Evolutionary conservation across 2,329 filamentous ascomycete genomes (phyloP).

Genomic region (Penicillium sp.): DNA sequence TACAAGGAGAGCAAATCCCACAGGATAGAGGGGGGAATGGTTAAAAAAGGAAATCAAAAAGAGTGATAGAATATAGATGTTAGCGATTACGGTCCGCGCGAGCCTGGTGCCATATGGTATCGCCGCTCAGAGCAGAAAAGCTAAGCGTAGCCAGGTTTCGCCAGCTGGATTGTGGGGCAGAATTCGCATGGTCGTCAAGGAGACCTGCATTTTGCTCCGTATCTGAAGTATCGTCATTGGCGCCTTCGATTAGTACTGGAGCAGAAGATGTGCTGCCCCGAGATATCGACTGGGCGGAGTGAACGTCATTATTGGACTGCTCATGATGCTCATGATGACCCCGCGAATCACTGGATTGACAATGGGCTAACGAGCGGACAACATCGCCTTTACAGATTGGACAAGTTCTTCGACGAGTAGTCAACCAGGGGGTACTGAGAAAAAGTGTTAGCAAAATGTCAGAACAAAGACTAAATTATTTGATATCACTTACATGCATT

Average conservation of each 20-base stretch:
- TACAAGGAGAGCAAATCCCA: slow-evolving; percentile 17
- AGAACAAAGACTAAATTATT: background rate
- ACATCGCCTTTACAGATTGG: slow-evolving; percentile 99
- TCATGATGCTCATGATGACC: slow-evolving; percentile 42
- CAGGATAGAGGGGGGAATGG: slow-evolving; percentile 2
- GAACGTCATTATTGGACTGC: slow-evolving; percentile 42
- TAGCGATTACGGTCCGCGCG: slow-evolving; percentile 41
- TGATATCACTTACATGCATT: slow-evolving; percentile 82
- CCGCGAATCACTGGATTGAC: slow-evolving; percentile 20
- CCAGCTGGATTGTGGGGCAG: slow-evolving; percentile 42
- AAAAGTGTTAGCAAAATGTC: slow-evolving; percentile 19
- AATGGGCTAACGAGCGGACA: slow-evolving; percentile 61
- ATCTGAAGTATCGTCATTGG: slow-evolving; percentile 40
- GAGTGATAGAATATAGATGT: slow-evolving; percentile 16
- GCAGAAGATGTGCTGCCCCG: slow-evolving; percentile 51
- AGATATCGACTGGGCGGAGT: slow-evolving; percentile 46
- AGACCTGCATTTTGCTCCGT: slow-evolving; percentile 43
- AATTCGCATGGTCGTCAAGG: slow-evolving; percentile 32
- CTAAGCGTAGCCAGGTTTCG: slow-evolving; percentile 45
- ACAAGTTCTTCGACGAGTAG: slow-evolving; percentile 91
- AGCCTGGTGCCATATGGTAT: slow-evolving; percentile 46
- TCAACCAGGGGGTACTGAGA: slow-evolving; percentile 87
- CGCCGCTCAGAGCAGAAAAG: slow-evolving; percentile 47
- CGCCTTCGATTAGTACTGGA: slow-evolving; percentile 47
- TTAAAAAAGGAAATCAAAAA: slow-evolving; percentile 8